Evolutionary conservation across 805 yeast genomes (phyloP).

Genomic region (Blastobotrys muscicola): DNA sequence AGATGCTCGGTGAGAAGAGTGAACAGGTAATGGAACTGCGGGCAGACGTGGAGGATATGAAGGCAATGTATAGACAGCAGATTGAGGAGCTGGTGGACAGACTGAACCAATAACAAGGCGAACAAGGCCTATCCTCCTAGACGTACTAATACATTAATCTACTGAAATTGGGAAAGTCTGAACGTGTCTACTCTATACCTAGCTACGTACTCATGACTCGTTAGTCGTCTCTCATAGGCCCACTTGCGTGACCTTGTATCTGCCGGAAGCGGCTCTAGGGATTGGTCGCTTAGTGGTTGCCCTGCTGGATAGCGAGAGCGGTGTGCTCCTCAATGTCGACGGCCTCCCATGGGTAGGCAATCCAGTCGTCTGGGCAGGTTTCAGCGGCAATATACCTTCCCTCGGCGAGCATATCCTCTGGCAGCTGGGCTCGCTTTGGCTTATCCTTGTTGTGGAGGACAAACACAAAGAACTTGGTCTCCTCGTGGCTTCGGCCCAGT

Average conservation of each 20-base stretch:
- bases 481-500: conserved; percentile 48
- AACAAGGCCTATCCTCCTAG: no score
- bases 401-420: conserved; percentile 48
- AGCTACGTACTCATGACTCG: no score
- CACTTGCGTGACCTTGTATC: no score
- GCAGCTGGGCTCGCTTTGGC: conserved; percentile 68
- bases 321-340: conserved; percentile 73
- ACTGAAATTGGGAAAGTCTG: no score
- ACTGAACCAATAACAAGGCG: conserved; percentile 21
- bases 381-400: conserved; percentile 66
- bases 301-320: conserved; percentile 52
- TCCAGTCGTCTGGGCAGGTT: conserved; percentile 71
- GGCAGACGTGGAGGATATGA: conserved; percentile 84
- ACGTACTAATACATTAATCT: no score
- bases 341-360: conserved; percentile 89
- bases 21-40: conserved; percentile 76
- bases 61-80: conserved; percentile 73
- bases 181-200: no score
- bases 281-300: conserved; percentile 36
- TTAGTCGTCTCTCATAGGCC: no score
- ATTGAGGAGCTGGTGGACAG: conserved; percentile 73
- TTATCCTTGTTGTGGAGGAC: conserved; percentile 80
- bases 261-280: no score
- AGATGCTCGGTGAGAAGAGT: conserved; percentile 74
- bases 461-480: conserved; percentile 63